phyloP scores from a whole-genome alignment of 225 moss, liverwort and hornwort genomes.

The Rhytidiadelphus loreus region DNA sequence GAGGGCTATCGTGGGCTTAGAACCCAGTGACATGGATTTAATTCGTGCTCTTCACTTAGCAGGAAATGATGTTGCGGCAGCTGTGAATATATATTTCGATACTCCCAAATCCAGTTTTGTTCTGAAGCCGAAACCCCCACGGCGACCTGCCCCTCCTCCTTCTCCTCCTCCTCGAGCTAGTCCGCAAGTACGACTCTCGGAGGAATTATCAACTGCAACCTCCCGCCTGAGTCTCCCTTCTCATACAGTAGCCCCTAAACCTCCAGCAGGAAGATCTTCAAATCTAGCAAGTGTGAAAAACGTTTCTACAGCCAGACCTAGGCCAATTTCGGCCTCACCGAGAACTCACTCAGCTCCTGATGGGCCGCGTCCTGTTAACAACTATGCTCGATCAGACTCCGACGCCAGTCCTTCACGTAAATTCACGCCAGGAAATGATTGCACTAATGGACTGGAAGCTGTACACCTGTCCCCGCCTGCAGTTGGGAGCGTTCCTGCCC shows the following conservation, averaged over 20 bases:
- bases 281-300: background rate
- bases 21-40: constrained; percentile 79
- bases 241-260: background rate
- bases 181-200: constrained; percentile 1
- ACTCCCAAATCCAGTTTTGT: constrained; percentile 34
- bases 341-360: background rate
- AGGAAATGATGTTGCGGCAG: constrained; percentile 65
- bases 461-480: background rate
- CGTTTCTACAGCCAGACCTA: background rate
- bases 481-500: background rate
- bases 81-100: constrained; percentile 73
- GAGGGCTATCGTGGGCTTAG: constrained; percentile 66
- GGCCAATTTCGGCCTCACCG: background rate
- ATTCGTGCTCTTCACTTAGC: constrained; percentile 82
- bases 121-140: background rate
- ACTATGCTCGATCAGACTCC: background rate
- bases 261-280: constrained; percentile 2
- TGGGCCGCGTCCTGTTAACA: background rate
- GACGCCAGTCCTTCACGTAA: background rate
- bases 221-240: background rate
- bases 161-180: background rate
- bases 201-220: background rate
- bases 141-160: constrained; percentile 10
- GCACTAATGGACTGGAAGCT: background rate
- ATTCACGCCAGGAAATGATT: background rate